Evolutionary conservation across 1,284 basidiomycete genomes (phyloP).

Genomic region (Cryptococcus sp.): DNA sequence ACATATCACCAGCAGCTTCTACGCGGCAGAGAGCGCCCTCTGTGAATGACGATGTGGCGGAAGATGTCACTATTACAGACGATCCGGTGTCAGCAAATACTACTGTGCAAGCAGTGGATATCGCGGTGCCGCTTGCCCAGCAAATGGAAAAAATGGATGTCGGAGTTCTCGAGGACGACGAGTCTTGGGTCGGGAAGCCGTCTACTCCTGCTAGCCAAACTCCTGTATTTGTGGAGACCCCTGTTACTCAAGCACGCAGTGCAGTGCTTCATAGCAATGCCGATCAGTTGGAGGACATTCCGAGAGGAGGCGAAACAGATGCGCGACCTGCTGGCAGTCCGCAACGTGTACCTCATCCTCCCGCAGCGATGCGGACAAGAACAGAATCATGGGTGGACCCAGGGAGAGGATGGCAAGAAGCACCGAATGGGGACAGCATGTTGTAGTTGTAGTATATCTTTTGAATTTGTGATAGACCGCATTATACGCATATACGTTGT

Average conservation of each 20-base stretch:
- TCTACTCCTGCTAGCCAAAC: background rate
- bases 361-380: constrained; percentile 4
- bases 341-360: no score
- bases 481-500: no score
- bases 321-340: no score
- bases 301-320: no score
- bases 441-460: constrained; percentile 4
- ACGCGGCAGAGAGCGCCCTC: background rate
- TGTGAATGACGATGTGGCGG: no score
- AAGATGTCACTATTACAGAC: background rate
- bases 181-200: constrained; percentile 3
- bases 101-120: constrained; percentile 16
- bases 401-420: constrained; percentile 15
- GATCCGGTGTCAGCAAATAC: constrained; percentile 8
- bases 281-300: no score
- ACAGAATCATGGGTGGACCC: constrained; percentile 31
- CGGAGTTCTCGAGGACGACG: constrained; percentile 7
- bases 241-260: no score
- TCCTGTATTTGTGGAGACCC: background rate
- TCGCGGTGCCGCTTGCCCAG: background rate
- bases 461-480: no score
- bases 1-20: background rate
- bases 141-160: constrained; percentile 1
- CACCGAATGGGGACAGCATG: constrained; percentile 24
- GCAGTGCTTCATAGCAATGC: background rate